These are phyloP conservation scores for Juglanconis sp. DNA, from an alignment of 2,329 filamentous ascomycete species.

Conservation along the genomic window DNA sequence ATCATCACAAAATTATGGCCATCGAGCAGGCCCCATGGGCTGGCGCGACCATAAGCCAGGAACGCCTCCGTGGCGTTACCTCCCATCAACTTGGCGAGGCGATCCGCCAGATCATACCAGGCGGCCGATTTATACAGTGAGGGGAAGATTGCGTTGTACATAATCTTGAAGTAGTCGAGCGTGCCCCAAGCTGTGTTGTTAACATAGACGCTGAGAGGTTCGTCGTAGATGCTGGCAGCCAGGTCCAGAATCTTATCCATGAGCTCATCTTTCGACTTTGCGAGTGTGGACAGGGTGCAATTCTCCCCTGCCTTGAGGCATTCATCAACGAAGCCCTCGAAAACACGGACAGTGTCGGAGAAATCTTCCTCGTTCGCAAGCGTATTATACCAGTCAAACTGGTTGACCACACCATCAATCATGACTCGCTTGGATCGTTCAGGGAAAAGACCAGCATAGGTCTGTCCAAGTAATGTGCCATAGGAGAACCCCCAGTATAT, in stretches of 20 bases:
- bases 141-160: slow-evolving; percentile 35
- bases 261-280: slow-evolving; percentile 33
- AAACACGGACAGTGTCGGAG: slow-evolving; percentile 40
- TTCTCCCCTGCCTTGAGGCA: slow-evolving; percentile 45
- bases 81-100: slow-evolving; percentile 31
- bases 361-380: slow-evolving; percentile 36
- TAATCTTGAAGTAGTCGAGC: slow-evolving; percentile 34
- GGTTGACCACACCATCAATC: slow-evolving; percentile 32
- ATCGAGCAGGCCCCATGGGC: slow-evolving; percentile 23
- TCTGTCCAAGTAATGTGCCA: slow-evolving; percentile 37
- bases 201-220: slow-evolving; percentile 41
- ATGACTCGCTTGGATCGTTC: slow-evolving; percentile 33
- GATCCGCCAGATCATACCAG: slow-evolving; percentile 35
- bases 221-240: slow-evolving; percentile 30
- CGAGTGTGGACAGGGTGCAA: slow-evolving; percentile 40
- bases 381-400: slow-evolving; percentile 38
- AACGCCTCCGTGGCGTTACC: slow-evolving; percentile 40
- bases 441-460: slow-evolving; percentile 36
- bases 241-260: slow-evolving; percentile 30
- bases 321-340: slow-evolving; percentile 40
- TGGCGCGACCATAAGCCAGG: slow-evolving; percentile 29
- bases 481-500: slow-evolving; percentile 41
- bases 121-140: slow-evolving; percentile 35
- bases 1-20: slow-evolving; percentile 26
- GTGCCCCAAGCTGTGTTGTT: slow-evolving; percentile 37